Base-by-base conservation (phyloP, 2,329 filamentous ascomycete species). In the Huntiella omanensis region DNA sequence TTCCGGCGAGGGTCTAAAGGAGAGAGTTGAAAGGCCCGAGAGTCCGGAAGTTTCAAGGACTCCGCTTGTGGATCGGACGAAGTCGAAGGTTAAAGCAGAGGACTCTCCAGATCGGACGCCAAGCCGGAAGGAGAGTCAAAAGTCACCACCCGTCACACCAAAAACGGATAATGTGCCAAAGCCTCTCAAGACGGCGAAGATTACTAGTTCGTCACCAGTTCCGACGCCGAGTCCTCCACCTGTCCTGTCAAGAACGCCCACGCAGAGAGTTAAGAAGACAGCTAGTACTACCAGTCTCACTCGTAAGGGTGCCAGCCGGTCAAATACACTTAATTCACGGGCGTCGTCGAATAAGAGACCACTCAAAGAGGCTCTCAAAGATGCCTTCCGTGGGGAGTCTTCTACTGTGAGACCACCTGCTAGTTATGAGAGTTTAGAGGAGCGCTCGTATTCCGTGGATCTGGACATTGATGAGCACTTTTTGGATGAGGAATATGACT, bases 361-460 rank as follows among this genome's bases (percentile, higher is more conserved):
- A 0, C 64, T 79, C 46, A 66, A 75, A 16, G 75, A 76, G 36
- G 67, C 68, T 40, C 59, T 80, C 6, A 71, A 70, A 46, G 73
- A 75, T 50, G 75, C 74, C 3, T 79, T 80, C 54, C 68, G 68
- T 35, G 75, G 75, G 28, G 73, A 79, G 55, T 78, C 75, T 2
- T 65, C 59, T 3, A 62, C 68, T 49, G 60, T 61, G 15, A 59
- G 66, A 4, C 62, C 63, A 11, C 64, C 67, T 1, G 62, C 62
- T 49, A 61, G 64, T 19, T 73, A 73, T 49, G 64, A 68, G 34
- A 69, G 65, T 44, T 65, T 61, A 28, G 64, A 70, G 49, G 62
- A 68, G 44, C 59, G 61, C 3, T 55, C 53, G 4, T 59, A 57
- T 32, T 55, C 55, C 7, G 50, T 49, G 12, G 48, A 49, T 2